Base-by-base conservation (phyloP, 192 early-diverging fungal species). In the Entomortierella beljakovae region DNA sequence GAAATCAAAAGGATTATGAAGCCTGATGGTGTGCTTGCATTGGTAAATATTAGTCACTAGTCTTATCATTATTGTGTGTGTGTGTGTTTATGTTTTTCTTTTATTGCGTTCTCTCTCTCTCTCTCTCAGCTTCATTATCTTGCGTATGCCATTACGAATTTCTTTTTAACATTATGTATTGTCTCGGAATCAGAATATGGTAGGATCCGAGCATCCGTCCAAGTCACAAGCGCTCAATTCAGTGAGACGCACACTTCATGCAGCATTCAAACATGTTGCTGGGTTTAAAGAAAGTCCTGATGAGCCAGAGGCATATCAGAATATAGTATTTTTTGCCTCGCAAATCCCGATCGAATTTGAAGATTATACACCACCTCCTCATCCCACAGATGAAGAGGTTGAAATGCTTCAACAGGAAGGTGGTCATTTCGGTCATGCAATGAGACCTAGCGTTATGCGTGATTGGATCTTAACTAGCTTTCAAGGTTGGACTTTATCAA, bases 21-120 rank as follows among this genome's bases (percentile, higher is more conserved):
- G 61, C 80, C 86, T 3, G 84, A 92, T 74, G 96, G 96, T 25
- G 80, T 96, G 26, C 80, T 98, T 57, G 91, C 93, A 15, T 70
- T 97, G 83, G 91, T 90, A 80, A 35, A 80, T 69, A 51, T 54
- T 13, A 20, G 8, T 46, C n/a, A 38, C 10, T 8, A 59, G 13
- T 38, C 35, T 9, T n/a, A n/a, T n/a, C n/a, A n/a, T n/a, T n/a
- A n/a, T 16, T 18, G 13, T 40, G 29, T 58, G 6, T 33, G n/a
- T n/a, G n/a, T n/a, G n/a, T n/a, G n/a, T n/a, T n/a, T n/a, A n/a
- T n/a, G n/a, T 26, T 35, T 52, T 32, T 56, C 32, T 16, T 33
- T 49, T 57, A 55, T 50, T 23, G 31, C 26, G 26, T 28, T 26
- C 28, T 31, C 3, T 54, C 71, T n/a, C n/a, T n/a, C n/a, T n/a